These are phyloP conservation scores for Colletotrichum eleusines DNA, from an alignment of 2,329 filamentous ascomycete genomes.

Conservation along the genomic window DNA sequence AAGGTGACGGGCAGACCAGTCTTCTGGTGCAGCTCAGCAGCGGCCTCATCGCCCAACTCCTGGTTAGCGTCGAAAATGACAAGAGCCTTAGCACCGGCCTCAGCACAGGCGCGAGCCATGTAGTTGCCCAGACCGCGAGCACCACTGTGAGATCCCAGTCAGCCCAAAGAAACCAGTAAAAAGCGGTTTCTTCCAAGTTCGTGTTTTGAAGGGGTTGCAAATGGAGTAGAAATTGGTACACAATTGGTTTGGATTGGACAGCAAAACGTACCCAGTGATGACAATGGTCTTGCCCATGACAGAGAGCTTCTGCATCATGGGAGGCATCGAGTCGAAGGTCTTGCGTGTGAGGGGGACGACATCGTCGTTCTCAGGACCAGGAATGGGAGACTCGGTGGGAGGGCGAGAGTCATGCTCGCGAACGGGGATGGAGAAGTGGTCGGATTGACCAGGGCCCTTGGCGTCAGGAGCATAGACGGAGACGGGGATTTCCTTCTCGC, in stretches of 20 bases:
- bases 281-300: conserved; percentile 78
- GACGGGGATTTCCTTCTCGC: conserved; percentile 69
- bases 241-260: conserved; percentile 9
- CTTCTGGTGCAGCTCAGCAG: conserved; percentile 77
- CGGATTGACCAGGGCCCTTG: conserved; percentile 59
- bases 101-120: conserved; percentile 82
- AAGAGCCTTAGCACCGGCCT: conserved; percentile 80
- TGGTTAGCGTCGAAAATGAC: conserved; percentile 84
- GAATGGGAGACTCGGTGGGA: conserved; percentile 55
- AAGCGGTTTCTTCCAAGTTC: background rate
- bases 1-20: conserved; percentile 80
- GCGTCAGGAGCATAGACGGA: conserved; percentile 64
- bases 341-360: conserved; percentile 65
- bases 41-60: conserved; percentile 77
- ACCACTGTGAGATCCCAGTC: conserved; percentile 61
- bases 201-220: background rate
- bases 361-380: conserved; percentile 58
- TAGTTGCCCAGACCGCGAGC: conserved; percentile 82
- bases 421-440: conserved; percentile 69
- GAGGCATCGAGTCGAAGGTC: conserved; percentile 65
- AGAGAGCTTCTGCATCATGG: conserved; percentile 76
- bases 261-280: conserved; percentile 72
- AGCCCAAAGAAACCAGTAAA: background rate
- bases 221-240: conserved; percentile 9
- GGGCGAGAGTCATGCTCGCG: conserved; percentile 54